A percentile compares a stretch with the other conserved stretches of the same genome.
Evolutionary conservation across 1,139 yeast species (phyloP).

Genomic region (Hanseniaspora sp.): DNA sequence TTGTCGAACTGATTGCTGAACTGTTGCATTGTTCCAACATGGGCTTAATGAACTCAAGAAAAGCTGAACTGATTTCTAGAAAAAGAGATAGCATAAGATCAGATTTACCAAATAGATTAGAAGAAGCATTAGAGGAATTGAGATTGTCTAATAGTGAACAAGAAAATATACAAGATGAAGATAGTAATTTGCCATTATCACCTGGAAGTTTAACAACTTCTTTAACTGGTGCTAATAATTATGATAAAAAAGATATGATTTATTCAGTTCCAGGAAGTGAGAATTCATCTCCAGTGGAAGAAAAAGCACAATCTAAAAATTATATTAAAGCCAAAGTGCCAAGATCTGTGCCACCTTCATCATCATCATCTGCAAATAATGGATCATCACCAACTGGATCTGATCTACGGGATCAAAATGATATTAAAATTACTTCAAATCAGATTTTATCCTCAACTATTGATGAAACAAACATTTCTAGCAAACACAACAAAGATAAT

Average conservation of each 20-base stretch:
- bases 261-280: background rate
- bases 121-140: slow-evolving; percentile 31
- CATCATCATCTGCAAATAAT: background rate
- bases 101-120: slow-evolving; percentile 28
- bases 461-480: background rate
- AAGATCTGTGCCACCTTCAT: slow-evolving; percentile 3
- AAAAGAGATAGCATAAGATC: slow-evolving; percentile 65
- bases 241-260: slow-evolving; percentile 12
- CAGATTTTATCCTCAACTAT: no score
- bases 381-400: background rate
- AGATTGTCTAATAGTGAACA: slow-evolving; percentile 20
- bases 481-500: slow-evolving; percentile 6
- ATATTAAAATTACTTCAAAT: no score
- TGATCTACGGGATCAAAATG: no score
- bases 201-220: background rate
- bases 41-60: slow-evolving; percentile 79
- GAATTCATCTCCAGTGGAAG: background rate
- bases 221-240: background rate
- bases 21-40: slow-evolving; percentile 91
- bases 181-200: background rate
- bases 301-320: background rate
- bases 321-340: background rate
- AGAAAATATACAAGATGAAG: slow-evolving; percentile 22
- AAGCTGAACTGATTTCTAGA: slow-evolving; percentile 66
- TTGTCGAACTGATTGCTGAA: slow-evolving; percentile 91